These are phyloP conservation scores for Pseudopyrenochaeta lycopersici DNA, from an alignment of 2,329 filamentous ascomycete genomes.

Conservation along the genomic window DNA sequence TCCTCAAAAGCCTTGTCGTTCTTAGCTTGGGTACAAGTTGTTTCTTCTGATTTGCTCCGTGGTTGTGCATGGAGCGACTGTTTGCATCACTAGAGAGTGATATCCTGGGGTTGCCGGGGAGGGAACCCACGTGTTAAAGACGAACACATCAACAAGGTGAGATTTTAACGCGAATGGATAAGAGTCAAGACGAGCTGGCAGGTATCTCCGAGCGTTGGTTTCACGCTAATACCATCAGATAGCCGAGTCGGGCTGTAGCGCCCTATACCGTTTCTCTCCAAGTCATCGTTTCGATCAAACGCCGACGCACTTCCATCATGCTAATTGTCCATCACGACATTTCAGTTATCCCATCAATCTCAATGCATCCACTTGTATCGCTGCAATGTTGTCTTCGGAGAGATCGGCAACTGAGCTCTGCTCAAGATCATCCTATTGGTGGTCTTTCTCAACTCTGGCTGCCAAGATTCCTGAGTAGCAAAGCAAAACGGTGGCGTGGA, in stretches of 20 bases:
- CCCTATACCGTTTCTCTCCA: neutral
- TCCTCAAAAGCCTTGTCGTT: neutral
- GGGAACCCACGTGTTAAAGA: no score
- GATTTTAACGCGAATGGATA: neutral
- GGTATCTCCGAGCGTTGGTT: neutral
- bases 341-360: slow-evolving; percentile 7
- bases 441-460: slow-evolving; percentile 19
- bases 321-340: neutral
- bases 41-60: neutral
- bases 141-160: neutral
- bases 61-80: neutral
- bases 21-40: neutral
- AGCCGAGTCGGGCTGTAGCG: neutral
- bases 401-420: neutral
- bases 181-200: neutral
- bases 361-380: neutral
- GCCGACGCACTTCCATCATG: neutral
- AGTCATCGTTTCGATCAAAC: neutral
- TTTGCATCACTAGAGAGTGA: neutral
- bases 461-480: slow-evolving; percentile 26
- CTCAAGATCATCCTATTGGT: slow-evolving; percentile 31
- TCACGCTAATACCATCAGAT: neutral
- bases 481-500: slow-evolving; percentile 22
- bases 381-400: neutral
- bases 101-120: no score